phyloP scores from a whole-genome alignment of 73 alveolate species.

The Paramecium octaurelia region DNA sequence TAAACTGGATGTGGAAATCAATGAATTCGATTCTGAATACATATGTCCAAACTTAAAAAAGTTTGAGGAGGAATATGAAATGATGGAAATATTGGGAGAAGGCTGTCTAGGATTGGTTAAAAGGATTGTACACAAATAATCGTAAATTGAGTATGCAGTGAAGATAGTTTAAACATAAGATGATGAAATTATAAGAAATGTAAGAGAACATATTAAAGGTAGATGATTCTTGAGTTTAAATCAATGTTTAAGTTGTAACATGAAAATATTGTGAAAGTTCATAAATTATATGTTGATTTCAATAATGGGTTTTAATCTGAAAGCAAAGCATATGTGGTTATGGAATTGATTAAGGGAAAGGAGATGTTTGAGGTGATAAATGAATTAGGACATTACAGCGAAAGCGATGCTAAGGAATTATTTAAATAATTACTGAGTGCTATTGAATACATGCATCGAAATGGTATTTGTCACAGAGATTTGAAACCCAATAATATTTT shows the following conservation, averaged over 20 bases:
- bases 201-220: neutral
- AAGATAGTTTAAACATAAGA: conserved; percentile 39
- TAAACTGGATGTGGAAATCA: neutral
- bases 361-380: conserved; percentile 60
- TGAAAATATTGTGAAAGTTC: conserved; percentile 60
- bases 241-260: conserved; percentile 44
- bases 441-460: conserved; percentile 51
- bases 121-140: conserved; percentile 15
- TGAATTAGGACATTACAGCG: conserved; percentile 57
- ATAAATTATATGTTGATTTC: conserved; percentile 47
- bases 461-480: conserved; percentile 53
- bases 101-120: conserved; percentile 60
- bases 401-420: conserved; percentile 39
- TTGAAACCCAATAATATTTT: conserved; percentile 53
- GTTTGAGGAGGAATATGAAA: conserved; percentile 39
- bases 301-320: conserved; percentile 47
- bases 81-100: conserved; percentile 60
- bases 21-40: neutral
- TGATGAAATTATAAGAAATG: conserved; percentile 51
- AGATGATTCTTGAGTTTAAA: conserved; percentile 55
- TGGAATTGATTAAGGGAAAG: conserved; percentile 59
- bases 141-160: conserved; percentile 33
- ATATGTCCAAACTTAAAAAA: neutral
- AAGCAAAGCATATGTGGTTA: conserved; percentile 36
- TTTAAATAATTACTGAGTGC: conserved; percentile 35